Conservation (phyloP, 2,329 filamentous ascomycete species). For the Pseudonectria foliicola region DNA sequence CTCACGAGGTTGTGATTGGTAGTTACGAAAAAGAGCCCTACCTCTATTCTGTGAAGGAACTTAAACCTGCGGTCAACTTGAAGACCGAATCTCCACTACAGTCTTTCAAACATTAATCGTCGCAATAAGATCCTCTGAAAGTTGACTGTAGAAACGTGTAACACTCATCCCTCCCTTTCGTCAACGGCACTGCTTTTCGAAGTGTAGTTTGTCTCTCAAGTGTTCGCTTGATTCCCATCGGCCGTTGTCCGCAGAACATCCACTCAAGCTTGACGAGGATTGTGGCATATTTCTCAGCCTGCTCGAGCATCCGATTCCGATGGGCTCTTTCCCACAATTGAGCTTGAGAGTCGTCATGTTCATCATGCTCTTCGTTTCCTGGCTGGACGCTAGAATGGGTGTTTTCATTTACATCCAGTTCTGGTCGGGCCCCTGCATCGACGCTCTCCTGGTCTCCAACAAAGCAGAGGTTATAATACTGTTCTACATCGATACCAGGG, state of each 20-base stretch:
- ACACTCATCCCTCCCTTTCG: not conserved
- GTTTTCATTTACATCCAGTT: not conserved
- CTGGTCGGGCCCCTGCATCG: slow-evolving; percentile 2
- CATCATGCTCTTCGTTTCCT: not conserved
- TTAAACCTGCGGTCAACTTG: no score
- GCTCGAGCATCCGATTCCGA: slow-evolving; percentile 13
- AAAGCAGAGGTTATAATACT: not conserved
- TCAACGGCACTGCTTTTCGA: slow-evolving; percentile 1
- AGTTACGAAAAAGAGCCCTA: no score
- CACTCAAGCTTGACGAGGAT: slow-evolving; percentile 9
- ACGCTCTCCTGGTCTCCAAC: not conserved
- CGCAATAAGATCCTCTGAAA: no score
- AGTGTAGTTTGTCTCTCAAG: not conserved
- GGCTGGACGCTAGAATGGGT: not conserved
- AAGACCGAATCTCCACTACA: no score
- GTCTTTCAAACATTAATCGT: no score
- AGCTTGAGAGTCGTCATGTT: not conserved
- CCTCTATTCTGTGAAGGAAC: no score
- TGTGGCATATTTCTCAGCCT: slow-evolving; percentile 6
- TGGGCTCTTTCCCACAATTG: slow-evolving; percentile 7
- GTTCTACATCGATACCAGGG: not conserved
- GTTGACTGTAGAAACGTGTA: not conserved
- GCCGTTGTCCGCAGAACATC: slow-evolving; percentile 9
- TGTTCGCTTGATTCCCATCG: slow-evolving; percentile 1
- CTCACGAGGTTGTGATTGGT: no score